Evolutionary conservation across 2,329 filamentous ascomycete species (phyloP), one percentile per base, ranked within the genome.

Genomic region (Botrytis fabae): DNA sequence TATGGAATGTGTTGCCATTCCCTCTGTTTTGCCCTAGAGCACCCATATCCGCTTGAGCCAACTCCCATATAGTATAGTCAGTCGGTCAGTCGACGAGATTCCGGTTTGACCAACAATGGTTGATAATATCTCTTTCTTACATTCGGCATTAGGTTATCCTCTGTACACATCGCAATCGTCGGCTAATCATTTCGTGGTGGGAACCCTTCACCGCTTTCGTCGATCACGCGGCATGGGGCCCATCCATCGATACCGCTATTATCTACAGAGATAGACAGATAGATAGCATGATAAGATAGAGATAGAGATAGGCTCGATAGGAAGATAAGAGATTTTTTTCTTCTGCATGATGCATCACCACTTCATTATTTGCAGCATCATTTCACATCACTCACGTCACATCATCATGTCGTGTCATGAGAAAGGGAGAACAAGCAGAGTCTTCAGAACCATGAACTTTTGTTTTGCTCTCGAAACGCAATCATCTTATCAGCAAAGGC

Each of bases 181-280:
- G 40, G 25, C 8, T 28, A 68, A 54, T 54, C 7, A 28, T 40
- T 35, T 16, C 64, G 28, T 68, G 14, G 28, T 68, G 14, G 64
- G 46, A 68, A 54, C 22, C 16, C 32, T 42, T 68, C 46, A 68
- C 64, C 64, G 64, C 64, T 68, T 62, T 68, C 32, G 64, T 68
- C 46, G 64, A 68, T 68, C 65, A 40, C 18, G 48, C 6, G 42
- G 42, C 35, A 65, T 25, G 32, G 25, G 35, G 38, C 48, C 35
- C 48, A 28, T 51, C 25, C 32, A 38, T 54, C n/a, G 35, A 22
- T 66, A 54, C 35, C 35, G 35, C 35, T 35, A 35, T 35, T 35
- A 35, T 35, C 35, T 35, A 35, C 16, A 54, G 40, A 54, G 28
- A 57, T n/a, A 57, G n/a, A 54, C 16, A 54, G 40, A 57, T n/a